These are phyloP conservation scores for Acanthamoeba castellanii DNA, from an alignment of 208 protist genomes.

Conservation along the genomic window DNA sequence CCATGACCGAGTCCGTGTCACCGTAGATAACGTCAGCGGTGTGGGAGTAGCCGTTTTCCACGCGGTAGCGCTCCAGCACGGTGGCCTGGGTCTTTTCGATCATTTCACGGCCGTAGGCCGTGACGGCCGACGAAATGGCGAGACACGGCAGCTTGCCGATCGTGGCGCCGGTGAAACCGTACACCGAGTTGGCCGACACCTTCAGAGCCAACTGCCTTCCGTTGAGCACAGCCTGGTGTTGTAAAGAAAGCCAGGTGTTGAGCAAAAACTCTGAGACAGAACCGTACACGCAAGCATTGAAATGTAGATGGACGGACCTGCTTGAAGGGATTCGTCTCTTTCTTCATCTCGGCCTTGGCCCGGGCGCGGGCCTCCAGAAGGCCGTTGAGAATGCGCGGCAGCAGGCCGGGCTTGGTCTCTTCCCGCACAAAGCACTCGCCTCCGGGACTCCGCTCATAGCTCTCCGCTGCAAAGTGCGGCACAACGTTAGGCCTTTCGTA, in stretches of 20 bases:
- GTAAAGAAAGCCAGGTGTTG: not conserved
- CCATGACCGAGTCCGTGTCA: slow-evolving; percentile 99
- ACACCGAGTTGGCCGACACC: slow-evolving; percentile 98
- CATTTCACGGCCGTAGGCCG: slow-evolving; percentile 98
- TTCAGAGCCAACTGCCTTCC: slow-evolving; percentile 99
- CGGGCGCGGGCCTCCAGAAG: slow-evolving; percentile 93
- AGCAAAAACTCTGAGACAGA: not conserved
- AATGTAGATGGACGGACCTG: not conserved
- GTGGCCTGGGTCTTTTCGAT: slow-evolving; percentile 97
- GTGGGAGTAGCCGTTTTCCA: slow-evolving; percentile 93
- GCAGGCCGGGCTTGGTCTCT: slow-evolving; percentile 87
- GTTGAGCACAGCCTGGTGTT: slow-evolving; percentile 92
- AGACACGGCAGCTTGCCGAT: slow-evolving; percentile 99
- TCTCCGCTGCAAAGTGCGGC: not conserved
- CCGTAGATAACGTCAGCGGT: slow-evolving; percentile 98
- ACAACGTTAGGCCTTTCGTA: not conserved
- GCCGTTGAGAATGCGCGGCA: slow-evolving; percentile 94
- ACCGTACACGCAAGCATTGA: not conserved
- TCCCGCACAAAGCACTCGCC: slow-evolving; percentile 69
- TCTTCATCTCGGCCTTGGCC: slow-evolving; percentile 92
- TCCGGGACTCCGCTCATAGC: slow-evolving; percentile 27
- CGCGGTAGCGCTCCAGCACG: slow-evolving; percentile 94
- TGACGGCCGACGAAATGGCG: slow-evolving; percentile 92
- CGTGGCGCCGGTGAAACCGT: slow-evolving; percentile 99
- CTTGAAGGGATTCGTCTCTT: slow-evolving; percentile 92